Evolutionary conservation across 768 basidiomycete species (phyloP), one percentile per base, ranked within the genome.

Genomic region (Pulveroboletus ravenelii): DNA sequence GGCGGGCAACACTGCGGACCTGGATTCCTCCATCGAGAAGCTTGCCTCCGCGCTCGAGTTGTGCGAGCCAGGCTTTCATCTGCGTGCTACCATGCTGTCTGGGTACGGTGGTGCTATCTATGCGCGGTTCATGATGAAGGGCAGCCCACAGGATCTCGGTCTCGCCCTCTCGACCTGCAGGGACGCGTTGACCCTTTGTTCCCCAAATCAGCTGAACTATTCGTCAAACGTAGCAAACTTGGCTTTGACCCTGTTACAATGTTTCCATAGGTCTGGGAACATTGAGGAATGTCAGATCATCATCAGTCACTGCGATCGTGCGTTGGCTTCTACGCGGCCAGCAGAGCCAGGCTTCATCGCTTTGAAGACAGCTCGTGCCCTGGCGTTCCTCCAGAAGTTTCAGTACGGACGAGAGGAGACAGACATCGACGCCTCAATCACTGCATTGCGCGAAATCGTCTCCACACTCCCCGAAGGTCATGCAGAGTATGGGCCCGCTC

Each of bases 241-340:
- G 14, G 35, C 44, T 8, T 25, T 36, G 10, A 42, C 31, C 5
- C 34, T 63, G 34, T 25, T 61, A n/a, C 14, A 49, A 2, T 52
- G 45, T 31, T 55, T 57, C 25, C 25, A 41, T 6, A 51, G 20
- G n/a, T 43, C 42, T 2, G 50, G 50, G 36, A 41, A 49, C 27
- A 39, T 48, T 9, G 59, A 50, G 13, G 64, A 66, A 12, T 53
- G 51, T 17, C 54, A 53, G 44, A 44, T n/a, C 30, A 37, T 63
- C 42, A 45, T 66, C 10, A 50, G 49, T 36, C 46, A 54, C 39
- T 66, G 64, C 20, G 56, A 66, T 53, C 51, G 40, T 40, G 52
- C 51, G 5, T 42, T 64, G 25, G 44, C 7, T 39, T 54, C 41
- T 18, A 14, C 37, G 10, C 42, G 29, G 9, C 41, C 45, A 10